Base-by-base conservation (phyloP, 352 stramenopile genomes). In the Elongisporangium prolatum region DNA sequence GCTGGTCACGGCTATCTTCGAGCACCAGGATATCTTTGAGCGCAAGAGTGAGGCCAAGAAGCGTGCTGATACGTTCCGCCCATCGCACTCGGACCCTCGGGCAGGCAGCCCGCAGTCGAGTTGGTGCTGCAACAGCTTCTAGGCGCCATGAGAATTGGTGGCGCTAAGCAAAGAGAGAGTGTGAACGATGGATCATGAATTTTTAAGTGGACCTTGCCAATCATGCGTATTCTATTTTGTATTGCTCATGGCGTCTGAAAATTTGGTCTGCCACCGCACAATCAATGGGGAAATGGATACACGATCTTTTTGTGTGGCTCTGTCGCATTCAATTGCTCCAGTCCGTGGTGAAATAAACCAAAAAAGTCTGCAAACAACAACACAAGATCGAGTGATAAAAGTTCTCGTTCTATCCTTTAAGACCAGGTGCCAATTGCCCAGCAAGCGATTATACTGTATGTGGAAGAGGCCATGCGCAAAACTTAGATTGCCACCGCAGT, bases 61-160 rank as follows among this genome's bases (percentile, higher is more conserved):
- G 54, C 84, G 78, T 40, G 71, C 71, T 10, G 82, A 93, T 49
- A 81, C 81, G 14, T 90, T 95, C 65, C 86, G 86, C n/a, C 77
- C 86, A 6, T 85, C 84, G 25, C 70, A 73, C 67, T 61, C 71
- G 52, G 74, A 83, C 54, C 71, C 72, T 18, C 65, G 64, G 48
- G 60, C 61, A 54, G 71, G 72, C 20, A 52, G 56, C 21, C 71
- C 62, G 50, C 76, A 73, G 56, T 84, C 75, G 25, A 75, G 79
- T 57, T 91, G 78, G 75, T 95, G 84, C 77, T 95, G 86, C 86
- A 93, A 63, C 80, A 95, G 84, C 67, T 95, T 95, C 54, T 95
- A 69, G 28, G 28, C 4, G 28, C 28, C 28, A 40, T 40, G 28
- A 40, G 28, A 40, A 9, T 14, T 14, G 28, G 14, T 40, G 28